A percentile compares a stretch with the other conserved stretches of the same genome.
These are phyloP conservation scores for Pterocarpus santalinus DNA, from an alignment of 306 rosid genomes.

Conservation along the genomic window DNA sequence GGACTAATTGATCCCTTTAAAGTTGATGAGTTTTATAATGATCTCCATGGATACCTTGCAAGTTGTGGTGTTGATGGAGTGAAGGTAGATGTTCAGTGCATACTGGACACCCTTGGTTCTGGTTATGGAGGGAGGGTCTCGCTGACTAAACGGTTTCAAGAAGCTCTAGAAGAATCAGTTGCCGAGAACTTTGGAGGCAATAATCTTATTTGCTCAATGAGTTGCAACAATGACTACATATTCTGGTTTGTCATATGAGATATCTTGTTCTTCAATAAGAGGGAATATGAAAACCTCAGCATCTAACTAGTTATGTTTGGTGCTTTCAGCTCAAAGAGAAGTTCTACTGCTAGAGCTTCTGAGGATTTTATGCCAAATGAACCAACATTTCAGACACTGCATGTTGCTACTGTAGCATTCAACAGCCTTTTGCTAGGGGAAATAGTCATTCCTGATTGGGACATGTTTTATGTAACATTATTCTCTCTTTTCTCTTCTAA, in stretches of 20 bases:
- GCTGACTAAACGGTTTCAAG: conserved; percentile 55
- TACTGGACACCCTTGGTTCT: conserved; percentile 63
- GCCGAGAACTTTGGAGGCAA: conserved; percentile 54
- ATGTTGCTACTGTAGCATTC: conserved; percentile 66
- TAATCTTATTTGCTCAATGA: conserved; percentile 61
- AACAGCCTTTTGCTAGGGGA: conserved; percentile 70
- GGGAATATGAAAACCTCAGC: not conserved
- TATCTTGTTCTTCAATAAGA: conserved; percentile 11
- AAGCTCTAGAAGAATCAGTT: conserved; percentile 65
- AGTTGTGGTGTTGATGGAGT: conserved; percentile 65
- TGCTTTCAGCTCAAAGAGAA: conserved; percentile 59
- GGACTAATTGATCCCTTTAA: conserved; percentile 60
- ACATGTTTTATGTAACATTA: no score
- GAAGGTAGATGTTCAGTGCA: conserved; percentile 69
- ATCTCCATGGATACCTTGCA: conserved; percentile 64
- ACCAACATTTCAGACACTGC: conserved; percentile 67
- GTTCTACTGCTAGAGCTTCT: conserved; percentile 67
- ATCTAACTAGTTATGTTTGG: not conserved
- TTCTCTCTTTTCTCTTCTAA: no score
- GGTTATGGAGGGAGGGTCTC: conserved; percentile 65
- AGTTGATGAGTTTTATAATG: conserved; percentile 57
- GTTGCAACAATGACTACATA: conserved; percentile 57
- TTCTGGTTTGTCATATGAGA: conserved; percentile 54
- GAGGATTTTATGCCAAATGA: conserved; percentile 75
- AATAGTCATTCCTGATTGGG: conserved; percentile 43